Evolutionary conservation across 2,329 filamentous ascomycete genomes (phyloP).

Genomic region (Neofusicoccum ribis): DNA sequence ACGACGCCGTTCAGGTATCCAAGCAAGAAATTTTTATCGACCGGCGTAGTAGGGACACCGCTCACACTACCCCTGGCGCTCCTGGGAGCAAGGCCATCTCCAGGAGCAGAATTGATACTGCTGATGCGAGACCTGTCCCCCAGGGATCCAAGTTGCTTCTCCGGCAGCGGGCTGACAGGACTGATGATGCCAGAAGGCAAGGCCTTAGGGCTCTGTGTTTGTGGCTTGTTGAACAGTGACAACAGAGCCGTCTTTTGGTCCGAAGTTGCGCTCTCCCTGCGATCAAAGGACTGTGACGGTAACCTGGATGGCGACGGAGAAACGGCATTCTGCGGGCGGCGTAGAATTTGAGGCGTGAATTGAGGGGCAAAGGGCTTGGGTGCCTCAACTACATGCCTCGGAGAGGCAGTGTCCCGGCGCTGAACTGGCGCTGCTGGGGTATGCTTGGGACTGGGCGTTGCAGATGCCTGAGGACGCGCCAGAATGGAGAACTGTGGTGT

Average conservation of each 20-base stretch:
- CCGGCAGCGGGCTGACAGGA: constrained; percentile 38
- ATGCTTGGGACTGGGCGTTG: constrained; percentile 19
- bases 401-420: constrained; percentile 30
- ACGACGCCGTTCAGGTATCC: constrained; percentile 67
- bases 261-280: constrained; percentile 29
- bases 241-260: constrained; percentile 38
- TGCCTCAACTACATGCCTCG: constrained; percentile 17
- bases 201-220: constrained; percentile 26
- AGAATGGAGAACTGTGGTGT: constrained; percentile 18
- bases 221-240: constrained; percentile 37
- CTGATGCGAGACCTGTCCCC: constrained; percentile 35
- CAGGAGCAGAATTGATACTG: constrained; percentile 27
- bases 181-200: constrained; percentile 38
- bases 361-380: constrained; percentile 26
- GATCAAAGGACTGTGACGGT: constrained; percentile 25
- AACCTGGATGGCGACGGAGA: constrained; percentile 11
- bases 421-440: constrained; percentile 30
- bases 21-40: constrained; percentile 74
- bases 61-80: constrained; percentile 2
- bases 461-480: constrained; percentile 5
- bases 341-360: constrained; percentile 40
- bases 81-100: constrained; percentile 6
- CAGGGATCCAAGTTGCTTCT: constrained; percentile 24
- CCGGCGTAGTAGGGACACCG: constrained; percentile 46
- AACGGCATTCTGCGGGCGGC: constrained; percentile 30